Base-by-base conservation (phyloP, 2,329 filamentous ascomycete genomes). In the Microdochium bolleyi region DNA sequence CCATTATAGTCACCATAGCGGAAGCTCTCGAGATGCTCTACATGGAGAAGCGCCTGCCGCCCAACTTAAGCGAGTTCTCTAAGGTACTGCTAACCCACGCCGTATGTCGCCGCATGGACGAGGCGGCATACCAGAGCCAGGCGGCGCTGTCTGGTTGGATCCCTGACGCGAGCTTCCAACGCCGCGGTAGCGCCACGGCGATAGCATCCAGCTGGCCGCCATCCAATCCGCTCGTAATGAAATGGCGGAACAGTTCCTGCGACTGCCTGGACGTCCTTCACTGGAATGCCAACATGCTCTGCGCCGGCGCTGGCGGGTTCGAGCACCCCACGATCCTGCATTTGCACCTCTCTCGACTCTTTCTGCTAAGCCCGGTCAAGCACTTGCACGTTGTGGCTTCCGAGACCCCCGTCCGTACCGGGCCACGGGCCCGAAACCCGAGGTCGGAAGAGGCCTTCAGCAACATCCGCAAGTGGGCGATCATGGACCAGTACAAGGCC, bases 271-370 rank as follows among this genome's bases (percentile, higher is more conserved):
- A 83, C 53, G 72, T 82, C 1, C 67, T 83, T 2, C 78, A 83
- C 58, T 83, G 80, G 79, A 70, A 73, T 19, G 79, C 79, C 2
- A 80, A 80, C 56, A 74, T 71, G 44, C 72, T 70, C 0, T 73
- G 79, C 27, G 74, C 75, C 3, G 71, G 72, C 49, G 64, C 71
- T 1, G 68, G 70, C 1, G 80, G 79, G 0, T 66, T 75, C 5
- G 79, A 83, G 54, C 77, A 81, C 53, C 71, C 76, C 2, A 79
- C 76, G 1, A 70, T 83, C 0, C 61, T 82, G 7, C 78, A 83
- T 56, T 69, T 83, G 2, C 80, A 83, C 57, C 62, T 77, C 1
- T 73, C 80, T 0, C 70, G 80, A 2, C 68, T 82, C 1, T 64
- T 82, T 0, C 63, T 83, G 2, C 70, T 82, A 0, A 68, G 73